These are phyloP conservation scores for Fusarium multiceps DNA, from an alignment of 2,329 filamentous ascomycete species.

Conservation along the genomic window DNA sequence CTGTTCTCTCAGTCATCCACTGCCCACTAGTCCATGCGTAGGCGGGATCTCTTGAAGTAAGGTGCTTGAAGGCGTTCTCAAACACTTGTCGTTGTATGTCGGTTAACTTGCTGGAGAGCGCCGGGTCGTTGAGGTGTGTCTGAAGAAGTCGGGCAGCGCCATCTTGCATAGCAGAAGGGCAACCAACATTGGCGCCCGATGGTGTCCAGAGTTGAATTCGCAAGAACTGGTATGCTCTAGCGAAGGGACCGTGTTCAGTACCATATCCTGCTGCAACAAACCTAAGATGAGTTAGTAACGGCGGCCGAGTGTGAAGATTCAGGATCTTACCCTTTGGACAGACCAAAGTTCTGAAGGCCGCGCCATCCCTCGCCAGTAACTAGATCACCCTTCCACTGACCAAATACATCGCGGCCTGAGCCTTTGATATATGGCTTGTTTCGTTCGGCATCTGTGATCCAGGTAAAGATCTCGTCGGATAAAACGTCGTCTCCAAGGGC, in stretches of 20 bases:
- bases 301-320: background rate
- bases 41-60: slow-evolving; percentile 62
- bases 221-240: slow-evolving; percentile 69
- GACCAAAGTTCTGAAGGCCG: slow-evolving; percentile 68
- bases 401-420: slow-evolving; percentile 70
- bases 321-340: slow-evolving; percentile 60
- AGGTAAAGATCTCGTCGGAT: slow-evolving; percentile 64
- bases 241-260: slow-evolving; percentile 60
- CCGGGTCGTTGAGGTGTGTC: slow-evolving; percentile 53
- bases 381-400: slow-evolving; percentile 67
- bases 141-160: slow-evolving; percentile 66
- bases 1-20: slow-evolving; percentile 80
- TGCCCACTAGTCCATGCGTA: slow-evolving; percentile 77
- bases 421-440: slow-evolving; percentile 70
- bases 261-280: slow-evolving; percentile 72
- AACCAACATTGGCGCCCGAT: slow-evolving; percentile 70
- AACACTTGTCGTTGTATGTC: slow-evolving; percentile 56
- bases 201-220: slow-evolving; percentile 67
- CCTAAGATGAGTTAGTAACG: slow-evolving; percentile 42
- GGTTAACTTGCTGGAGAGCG: slow-evolving; percentile 45
- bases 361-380: slow-evolving; percentile 76
- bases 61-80: slow-evolving; percentile 62
- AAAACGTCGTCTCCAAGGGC: slow-evolving; percentile 65
- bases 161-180: slow-evolving; percentile 75
- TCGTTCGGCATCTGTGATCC: slow-evolving; percentile 71